A percentile compares a stretch with the other conserved stretches of the same genome.
These are phyloP conservation scores for Saussurea involucrata DNA, from an alignment of 129 eudicot species.

Conservation along the genomic window DNA sequence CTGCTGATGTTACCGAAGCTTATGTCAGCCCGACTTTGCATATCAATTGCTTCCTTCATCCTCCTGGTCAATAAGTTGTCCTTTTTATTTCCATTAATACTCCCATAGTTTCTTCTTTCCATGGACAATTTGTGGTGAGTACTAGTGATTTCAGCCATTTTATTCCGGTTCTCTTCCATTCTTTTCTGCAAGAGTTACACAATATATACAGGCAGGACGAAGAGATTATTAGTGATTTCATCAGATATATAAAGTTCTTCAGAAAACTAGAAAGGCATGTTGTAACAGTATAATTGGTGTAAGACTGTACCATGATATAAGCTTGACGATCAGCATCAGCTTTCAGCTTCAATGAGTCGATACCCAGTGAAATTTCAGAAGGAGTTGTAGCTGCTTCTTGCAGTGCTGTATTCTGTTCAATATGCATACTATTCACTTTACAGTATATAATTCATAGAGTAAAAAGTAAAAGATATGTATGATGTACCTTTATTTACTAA, in stretches of 20 bases:
- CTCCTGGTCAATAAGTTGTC: constrained; percentile 47
- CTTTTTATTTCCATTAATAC: constrained; percentile 12
- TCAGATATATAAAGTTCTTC: neutral
- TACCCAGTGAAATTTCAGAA: constrained; percentile 30
- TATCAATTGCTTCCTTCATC: constrained; percentile 54
- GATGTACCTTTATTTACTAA: neutral
- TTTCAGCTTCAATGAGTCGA: constrained; percentile 49
- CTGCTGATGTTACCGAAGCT: constrained; percentile 29
- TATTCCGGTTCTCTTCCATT: constrained; percentile 44
- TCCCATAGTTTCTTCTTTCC: constrained; percentile 41
- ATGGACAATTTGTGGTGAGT: constrained; percentile 31
- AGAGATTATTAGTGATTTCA: neutral
- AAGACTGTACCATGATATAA: constrained; percentile 47
- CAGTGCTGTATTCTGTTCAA: constrained; percentile 32
- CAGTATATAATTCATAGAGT: neutral
- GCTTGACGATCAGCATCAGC: constrained; percentile 45
- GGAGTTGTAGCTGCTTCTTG: constrained; percentile 24
- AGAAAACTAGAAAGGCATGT: neutral
- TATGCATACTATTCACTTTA: neutral
- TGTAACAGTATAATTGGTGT: constrained; percentile 1
- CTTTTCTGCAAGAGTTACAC: constrained; percentile 28
- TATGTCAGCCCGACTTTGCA: constrained; percentile 44
- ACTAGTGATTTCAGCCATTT: constrained; percentile 36
- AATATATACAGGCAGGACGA: constrained; percentile 33
- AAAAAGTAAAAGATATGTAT: neutral